These are phyloP conservation scores for Pythium folliculosum DNA, from an alignment of 352 stramenopile genomes.

Conservation along the genomic window DNA sequence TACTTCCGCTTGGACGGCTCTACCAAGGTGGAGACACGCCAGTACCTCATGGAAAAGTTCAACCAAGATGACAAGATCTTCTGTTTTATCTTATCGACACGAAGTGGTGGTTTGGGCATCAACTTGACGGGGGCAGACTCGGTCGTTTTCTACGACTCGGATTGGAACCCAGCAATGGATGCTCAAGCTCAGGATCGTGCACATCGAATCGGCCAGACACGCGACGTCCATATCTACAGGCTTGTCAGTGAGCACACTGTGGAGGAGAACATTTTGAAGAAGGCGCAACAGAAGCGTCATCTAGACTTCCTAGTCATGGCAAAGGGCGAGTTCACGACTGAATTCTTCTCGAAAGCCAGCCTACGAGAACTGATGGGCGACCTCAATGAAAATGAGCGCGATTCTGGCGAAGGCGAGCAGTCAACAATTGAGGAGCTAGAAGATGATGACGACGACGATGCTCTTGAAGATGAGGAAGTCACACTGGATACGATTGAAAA, in stretches of 20 bases:
- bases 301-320: constrained; percentile 94
- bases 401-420: constrained; percentile 32
- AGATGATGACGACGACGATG: constrained; percentile 17
- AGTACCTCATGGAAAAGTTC: constrained; percentile 98
- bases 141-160: constrained; percentile 93
- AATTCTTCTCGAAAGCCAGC: constrained; percentile 86
- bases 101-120: constrained; percentile 97
- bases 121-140: constrained; percentile 98
- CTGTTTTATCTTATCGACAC: constrained; percentile 98
- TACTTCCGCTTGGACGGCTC: constrained; percentile 98
- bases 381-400: constrained; percentile 15
- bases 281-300: constrained; percentile 97
- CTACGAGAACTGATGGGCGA: constrained; percentile 90
- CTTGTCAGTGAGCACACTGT: constrained; percentile 97
- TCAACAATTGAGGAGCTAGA: constrained; percentile 37
- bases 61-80: constrained; percentile 98
- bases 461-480: constrained; percentile 45
- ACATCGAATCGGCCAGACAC: constrained; percentile 97
- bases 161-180: constrained; percentile 96
- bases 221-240: constrained; percentile 99
- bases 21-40: constrained; percentile 95
- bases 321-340: constrained; percentile 70
- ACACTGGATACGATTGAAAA: constrained; percentile 83
- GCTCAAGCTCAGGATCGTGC: constrained; percentile 95
- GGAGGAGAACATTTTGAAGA: constrained; percentile 99